Conservation (phyloP, 2,329 filamentous ascomycete species). For the Aspergillus clavatus region DNA sequence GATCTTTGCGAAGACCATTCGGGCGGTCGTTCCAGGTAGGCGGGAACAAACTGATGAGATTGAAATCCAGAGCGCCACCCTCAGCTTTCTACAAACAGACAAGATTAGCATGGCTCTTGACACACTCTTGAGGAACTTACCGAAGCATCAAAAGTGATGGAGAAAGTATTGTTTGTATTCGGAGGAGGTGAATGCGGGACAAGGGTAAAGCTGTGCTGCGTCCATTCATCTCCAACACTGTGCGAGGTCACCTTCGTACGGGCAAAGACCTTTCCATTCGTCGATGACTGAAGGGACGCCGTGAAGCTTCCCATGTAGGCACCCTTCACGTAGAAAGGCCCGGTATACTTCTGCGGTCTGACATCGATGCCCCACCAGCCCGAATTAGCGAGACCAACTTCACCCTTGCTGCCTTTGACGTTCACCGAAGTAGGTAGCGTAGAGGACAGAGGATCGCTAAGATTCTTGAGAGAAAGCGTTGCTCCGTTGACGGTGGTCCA, state of each 20-base stretch:
- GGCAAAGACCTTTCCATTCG: slow-evolving; percentile 36
- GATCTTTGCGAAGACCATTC: slow-evolving; percentile 49
- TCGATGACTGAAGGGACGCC: slow-evolving; percentile 38
- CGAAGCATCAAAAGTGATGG: slow-evolving; percentile 46
- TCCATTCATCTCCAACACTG: slow-evolving; percentile 34
- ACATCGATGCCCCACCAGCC: slow-evolving; percentile 52
- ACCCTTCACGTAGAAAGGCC: slow-evolving; percentile 47
- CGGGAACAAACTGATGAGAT: slow-evolving; percentile 51
- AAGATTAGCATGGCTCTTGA: not conserved
- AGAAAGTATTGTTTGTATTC: slow-evolving; percentile 48
- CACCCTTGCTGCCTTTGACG: slow-evolving; percentile 38
- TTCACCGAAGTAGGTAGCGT: slow-evolving; percentile 43
- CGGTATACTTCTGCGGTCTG: slow-evolving; percentile 44
- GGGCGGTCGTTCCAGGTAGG: slow-evolving; percentile 51
- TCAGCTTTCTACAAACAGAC: slow-evolving; percentile 25
- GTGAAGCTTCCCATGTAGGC: slow-evolving; percentile 32
- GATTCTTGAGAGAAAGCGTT: slow-evolving; percentile 32
- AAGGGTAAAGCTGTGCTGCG: slow-evolving; percentile 38
- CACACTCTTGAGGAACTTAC: slow-evolving; percentile 9
- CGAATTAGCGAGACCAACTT: slow-evolving; percentile 46
- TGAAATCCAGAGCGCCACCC: slow-evolving; percentile 45
- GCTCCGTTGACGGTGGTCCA: slow-evolving; percentile 29
- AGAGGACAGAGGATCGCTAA: slow-evolving; percentile 41
- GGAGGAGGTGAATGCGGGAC: slow-evolving; percentile 18
- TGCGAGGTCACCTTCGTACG: slow-evolving; percentile 29